Evolutionary conservation across 176 grass and related monocot genomes (phyloP), one percentile per base, ranked within the genome.

Genomic region (maize (Zea mays)): DNA sequence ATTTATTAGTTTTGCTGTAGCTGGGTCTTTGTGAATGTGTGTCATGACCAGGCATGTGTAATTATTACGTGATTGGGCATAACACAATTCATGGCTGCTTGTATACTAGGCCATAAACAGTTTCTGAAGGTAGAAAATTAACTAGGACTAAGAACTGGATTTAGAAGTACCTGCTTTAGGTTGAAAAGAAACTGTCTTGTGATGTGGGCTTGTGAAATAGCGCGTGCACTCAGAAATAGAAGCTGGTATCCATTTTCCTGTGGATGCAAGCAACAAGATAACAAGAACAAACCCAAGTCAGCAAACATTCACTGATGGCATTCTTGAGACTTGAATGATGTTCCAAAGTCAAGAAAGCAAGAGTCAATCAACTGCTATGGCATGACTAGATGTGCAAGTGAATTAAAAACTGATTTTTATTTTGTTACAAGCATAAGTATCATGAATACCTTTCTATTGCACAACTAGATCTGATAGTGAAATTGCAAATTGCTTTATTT

Each of bases 211-310:
- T 97, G 94, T 79, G 94, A 97, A 88, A 97, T 97, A 84, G 94
- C 70, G 13, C 91, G 86, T 57, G 94, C 94, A 62, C 94, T 97
- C 47, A 97, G 79, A 84, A 97, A 97, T 61, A 97, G 76, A 72
- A 97, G 77, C 62, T 97, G 94, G 72, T 97, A 97, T 81, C 94
- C 94, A 86, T 97, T 97, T 62, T 97, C 94, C 91, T 97, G 73
- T 65, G 46, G 39, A 85, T 33, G 79, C 48, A 77, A 85, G 11
- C 10, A 70, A 70, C 62, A 79, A 62, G 34, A 63, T 43, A 69
- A 86, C 54, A 76, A 56, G 71, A 69, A 85, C 16, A 82, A 77
- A 45, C 10, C 46, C 21, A 70, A 44, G 43, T 50, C 54, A 75
- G 40, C 0, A 51, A 82, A 73, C 2, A 75, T 84, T 74, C 66